Evolutionary conservation across 1,139 yeast species (phyloP).

Genomic region (Pichia norvegensis): DNA sequence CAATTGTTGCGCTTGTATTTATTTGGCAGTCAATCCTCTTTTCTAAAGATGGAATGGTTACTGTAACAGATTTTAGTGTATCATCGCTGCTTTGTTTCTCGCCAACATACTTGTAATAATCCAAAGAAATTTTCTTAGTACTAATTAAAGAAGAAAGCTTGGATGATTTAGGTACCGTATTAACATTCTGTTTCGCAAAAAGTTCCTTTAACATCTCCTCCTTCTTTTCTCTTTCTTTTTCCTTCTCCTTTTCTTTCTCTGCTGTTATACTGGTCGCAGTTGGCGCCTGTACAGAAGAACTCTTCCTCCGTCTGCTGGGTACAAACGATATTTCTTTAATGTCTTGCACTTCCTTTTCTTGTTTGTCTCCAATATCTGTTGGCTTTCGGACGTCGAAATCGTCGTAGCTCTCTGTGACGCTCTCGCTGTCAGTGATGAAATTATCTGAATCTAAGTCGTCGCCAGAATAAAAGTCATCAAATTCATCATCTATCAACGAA

Average conservation of each 20-base stretch:
- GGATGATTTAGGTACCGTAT: constrained; percentile 8
- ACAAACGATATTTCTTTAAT: neutral
- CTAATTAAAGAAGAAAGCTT: constrained; percentile 38
- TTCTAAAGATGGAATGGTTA: constrained; percentile 29
- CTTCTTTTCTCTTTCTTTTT: neutral
- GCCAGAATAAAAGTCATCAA: neutral
- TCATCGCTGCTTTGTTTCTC: constrained; percentile 21
- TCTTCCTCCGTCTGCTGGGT: neutral
- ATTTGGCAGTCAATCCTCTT: constrained; percentile 26
- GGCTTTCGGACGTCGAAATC: constrained; percentile 1
- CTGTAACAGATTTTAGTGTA: constrained; percentile 20
- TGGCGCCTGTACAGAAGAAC: neutral
- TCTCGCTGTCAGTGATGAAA: constrained; percentile 20
- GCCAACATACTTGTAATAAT: constrained; percentile 46
- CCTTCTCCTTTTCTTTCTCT: neutral
- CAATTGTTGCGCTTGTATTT: constrained; percentile 38
- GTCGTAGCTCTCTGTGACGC: constrained; percentile 12
- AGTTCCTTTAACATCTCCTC: neutral
- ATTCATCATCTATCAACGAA: constrained; percentile 1
- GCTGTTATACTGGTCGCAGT: neutral
- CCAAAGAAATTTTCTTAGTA: constrained; percentile 41
- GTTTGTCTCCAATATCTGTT: neutral
- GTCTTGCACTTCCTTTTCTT: neutral
- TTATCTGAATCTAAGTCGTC: constrained; percentile 23
- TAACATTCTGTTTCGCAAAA: neutral